Evolutionary conservation across 306 rosid species (phyloP).

Genomic region (Trichosanthes truncata): DNA sequence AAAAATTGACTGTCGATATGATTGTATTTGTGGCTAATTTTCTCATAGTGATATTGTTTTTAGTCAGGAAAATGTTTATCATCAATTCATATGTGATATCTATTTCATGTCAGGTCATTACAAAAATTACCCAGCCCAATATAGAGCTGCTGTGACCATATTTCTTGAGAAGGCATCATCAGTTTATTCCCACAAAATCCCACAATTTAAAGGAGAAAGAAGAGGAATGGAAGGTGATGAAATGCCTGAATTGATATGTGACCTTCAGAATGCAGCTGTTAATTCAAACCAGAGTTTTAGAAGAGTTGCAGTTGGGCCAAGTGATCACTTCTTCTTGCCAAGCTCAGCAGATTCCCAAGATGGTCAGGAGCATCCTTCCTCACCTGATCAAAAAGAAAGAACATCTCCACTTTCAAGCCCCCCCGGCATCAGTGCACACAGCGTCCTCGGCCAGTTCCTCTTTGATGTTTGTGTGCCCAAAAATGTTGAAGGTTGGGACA

Average conservation of each 20-base stretch:
- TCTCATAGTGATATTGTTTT: background rate
- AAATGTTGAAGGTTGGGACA: conserved; percentile 70
- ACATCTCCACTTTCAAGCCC: conserved; percentile 30
- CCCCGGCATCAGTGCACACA: conserved; percentile 49
- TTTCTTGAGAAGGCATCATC: conserved; percentile 48
- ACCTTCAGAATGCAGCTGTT: conserved; percentile 57
- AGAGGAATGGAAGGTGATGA: conserved; percentile 37
- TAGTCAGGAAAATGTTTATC: background rate
- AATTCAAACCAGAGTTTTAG: conserved; percentile 53
- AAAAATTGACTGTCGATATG: background rate
- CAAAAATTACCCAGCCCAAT: conserved; percentile 45
- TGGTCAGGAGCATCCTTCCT: conserved; percentile 19
- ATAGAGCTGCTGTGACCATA: conserved; percentile 44
- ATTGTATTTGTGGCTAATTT: background rate
- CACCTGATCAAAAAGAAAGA: conserved; percentile 38
- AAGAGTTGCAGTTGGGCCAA: conserved; percentile 56
- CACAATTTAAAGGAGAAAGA: conserved; percentile 33
- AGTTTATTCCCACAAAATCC: conserved; percentile 35
- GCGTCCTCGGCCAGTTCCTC: conserved; percentile 54
- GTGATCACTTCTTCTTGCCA: conserved; percentile 62
- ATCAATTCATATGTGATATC: background rate
- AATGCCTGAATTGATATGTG: conserved; percentile 53
- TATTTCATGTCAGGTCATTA: conserved; percentile 38
- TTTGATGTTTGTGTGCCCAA: conserved; percentile 66
- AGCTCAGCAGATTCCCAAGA: conserved; percentile 37